Conservation (phyloP, 768 basidiomycete genomes). For the Naganishia kalamii region DNA sequence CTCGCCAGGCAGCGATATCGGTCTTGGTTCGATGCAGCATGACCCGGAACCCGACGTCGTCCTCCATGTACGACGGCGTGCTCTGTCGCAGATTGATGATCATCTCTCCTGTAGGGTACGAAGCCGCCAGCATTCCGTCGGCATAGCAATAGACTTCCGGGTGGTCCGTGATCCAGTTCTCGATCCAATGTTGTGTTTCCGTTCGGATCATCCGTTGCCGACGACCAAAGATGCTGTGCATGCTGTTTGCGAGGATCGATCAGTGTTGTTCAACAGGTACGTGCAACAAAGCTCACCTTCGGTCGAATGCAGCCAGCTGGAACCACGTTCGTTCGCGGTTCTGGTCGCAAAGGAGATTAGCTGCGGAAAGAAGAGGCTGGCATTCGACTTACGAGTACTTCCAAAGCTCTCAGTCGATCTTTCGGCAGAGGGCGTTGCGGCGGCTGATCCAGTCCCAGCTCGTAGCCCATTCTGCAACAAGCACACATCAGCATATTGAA, state of each 20-base stretch:
- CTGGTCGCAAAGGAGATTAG: background rate
- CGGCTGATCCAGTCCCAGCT: constrained; percentile 20
- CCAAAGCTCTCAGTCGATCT: constrained; percentile 21
- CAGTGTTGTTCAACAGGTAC: background rate
- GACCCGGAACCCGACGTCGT: constrained; percentile 6
- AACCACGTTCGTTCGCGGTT: constrained; percentile 27
- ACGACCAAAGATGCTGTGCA: constrained; percentile 17
- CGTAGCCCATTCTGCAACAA: constrained; percentile 22
- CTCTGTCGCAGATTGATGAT: constrained; percentile 12
- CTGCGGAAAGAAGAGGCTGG: background rate
- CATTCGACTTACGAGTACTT: constrained; percentile 15
- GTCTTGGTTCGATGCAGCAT: constrained; percentile 8
- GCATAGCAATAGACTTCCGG: constrained; percentile 20
- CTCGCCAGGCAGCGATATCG: constrained; percentile 11
- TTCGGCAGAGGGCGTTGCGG: constrained; percentile 22
- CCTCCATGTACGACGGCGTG: constrained; percentile 13
- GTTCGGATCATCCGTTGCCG: constrained; percentile 23
- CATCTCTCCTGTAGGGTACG: constrained; percentile 12
- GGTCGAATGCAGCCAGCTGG: constrained; percentile 26
- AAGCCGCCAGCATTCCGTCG: constrained; percentile 28
- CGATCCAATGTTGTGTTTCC: constrained; percentile 12
- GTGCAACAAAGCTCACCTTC: background rate
- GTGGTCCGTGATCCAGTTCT: constrained; percentile 19
- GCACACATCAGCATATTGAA: background rate
- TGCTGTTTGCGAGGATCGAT: background rate